A percentile compares a stretch with the other conserved stretches of the same genome.
Conservation (phyloP, 106 monocot species). For the Apostasia ramifera region DNA sequence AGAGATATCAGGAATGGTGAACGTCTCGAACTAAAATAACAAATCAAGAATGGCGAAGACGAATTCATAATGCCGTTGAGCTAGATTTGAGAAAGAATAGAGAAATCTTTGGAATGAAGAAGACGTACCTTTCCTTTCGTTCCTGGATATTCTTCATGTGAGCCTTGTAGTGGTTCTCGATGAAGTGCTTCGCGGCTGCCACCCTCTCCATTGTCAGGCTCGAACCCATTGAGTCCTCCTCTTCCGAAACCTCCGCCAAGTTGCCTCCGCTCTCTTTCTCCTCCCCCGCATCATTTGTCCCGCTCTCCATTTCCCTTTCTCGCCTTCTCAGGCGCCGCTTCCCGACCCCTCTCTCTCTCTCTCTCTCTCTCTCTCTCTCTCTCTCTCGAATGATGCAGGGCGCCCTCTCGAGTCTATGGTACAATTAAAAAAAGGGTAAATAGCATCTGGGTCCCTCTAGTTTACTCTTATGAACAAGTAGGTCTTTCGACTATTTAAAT, state of each 20-base stretch:
- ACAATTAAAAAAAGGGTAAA: too few species aligned
- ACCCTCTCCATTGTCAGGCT: constrained; percentile 66
- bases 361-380: not conserved
- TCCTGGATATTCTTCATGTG: constrained; percentile 75
- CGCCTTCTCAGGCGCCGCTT: not conserved
- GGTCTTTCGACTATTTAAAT: too few species aligned
- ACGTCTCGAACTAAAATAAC: too few species aligned
- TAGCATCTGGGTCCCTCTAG: too few species aligned
- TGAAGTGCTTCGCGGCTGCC: constrained; percentile 63
- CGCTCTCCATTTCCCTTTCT: constrained; percentile 16
- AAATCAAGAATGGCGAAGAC: too few species aligned
- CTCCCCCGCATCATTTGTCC: constrained; percentile 5
- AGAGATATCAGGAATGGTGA: too few species aligned
- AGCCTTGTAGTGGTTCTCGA: constrained; percentile 71
- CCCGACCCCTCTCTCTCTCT: not conserved
- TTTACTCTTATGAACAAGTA: too few species aligned
- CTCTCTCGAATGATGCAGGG: not conserved
- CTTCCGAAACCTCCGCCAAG: constrained; percentile 10
- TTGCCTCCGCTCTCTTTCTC: not conserved
- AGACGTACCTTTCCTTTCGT: constrained; percentile 47
- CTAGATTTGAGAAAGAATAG: not conserved
- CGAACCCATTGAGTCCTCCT: constrained; percentile 46
- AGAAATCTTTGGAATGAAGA: not conserved
- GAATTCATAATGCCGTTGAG: too few species aligned
- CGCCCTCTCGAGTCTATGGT: too few species aligned